Evolutionary conservation across 371 early-diverging fungal genomes (phyloP), one percentile per base, ranked within the genome.

Genomic region (Mortierella sp.): DNA sequence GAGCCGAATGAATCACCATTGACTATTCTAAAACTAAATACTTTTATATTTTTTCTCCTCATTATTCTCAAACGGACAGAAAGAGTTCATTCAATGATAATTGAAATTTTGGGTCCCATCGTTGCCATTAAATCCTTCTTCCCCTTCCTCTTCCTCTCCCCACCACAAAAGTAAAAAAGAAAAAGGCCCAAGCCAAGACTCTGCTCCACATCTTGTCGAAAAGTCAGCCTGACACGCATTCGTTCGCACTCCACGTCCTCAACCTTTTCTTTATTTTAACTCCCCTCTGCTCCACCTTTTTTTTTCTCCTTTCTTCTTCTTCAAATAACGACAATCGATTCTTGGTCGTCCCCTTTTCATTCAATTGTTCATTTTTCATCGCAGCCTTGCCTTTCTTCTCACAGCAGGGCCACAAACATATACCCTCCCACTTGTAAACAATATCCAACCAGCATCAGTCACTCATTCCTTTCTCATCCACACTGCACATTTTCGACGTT

Each of bases 1-100:
- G 66, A 66, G 48, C 66, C 66, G 66, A 66, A 66, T 66, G 48
- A 66, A 66, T 66, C 14, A 7, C 8, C 9, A 19, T 41, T 14
- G n/a, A 39, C 16, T 64, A 40, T 40, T 40, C n/a, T n/a, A n/a
- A 8, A 26, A 52, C 2, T 26, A 52, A 24, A 0, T n/a, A 48
- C n/a, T 48, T 19, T n/a, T 22, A 6, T n/a, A 8, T n/a, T n/a
- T 8, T 55, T 26, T 26, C 14, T 1, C 31, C 55, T n/a, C n/a
- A n/a, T n/a, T n/a, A 45, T 55, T 55, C 55, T 29, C 55, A 55
- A n/a, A 55, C 31, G 55, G 55, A 55, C 55, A 31, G 26, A 52
- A 48, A 45, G 13, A 22, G 55, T 55, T 55, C 55, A 55, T 31
- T 4, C 31, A 52, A 26, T 52, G n/a, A n/a, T 52, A 29, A 13